Conservation (phyloP, 2,329 filamentous ascomycete genomes). For the Hymenoscyphus occultus region DNA sequence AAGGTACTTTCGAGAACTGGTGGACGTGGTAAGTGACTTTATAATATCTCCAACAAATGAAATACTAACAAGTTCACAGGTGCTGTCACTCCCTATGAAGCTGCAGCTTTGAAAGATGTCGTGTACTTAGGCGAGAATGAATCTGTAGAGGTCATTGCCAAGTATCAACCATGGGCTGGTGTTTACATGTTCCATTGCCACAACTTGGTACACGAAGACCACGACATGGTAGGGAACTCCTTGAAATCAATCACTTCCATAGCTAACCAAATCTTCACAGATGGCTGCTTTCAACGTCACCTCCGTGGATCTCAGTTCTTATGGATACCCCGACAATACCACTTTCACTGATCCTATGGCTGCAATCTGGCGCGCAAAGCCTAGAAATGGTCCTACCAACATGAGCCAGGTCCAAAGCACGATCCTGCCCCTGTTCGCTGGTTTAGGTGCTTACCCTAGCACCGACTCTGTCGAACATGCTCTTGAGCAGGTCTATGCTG, state of each 20-base stretch:
- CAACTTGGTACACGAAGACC: slow-evolving; percentile 36
- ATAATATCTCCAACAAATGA: no score
- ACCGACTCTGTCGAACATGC: slow-evolving; percentile 11
- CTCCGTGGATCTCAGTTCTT: slow-evolving; percentile 16
- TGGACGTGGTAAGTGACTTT: background rate
- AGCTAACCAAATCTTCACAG: background rate
- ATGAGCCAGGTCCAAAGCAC: slow-evolving; percentile 14
- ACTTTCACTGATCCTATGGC: slow-evolving; percentile 30
- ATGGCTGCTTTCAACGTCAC: slow-evolving; percentile 29
- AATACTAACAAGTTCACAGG: background rate
- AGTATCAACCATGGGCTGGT: slow-evolving; percentile 52
- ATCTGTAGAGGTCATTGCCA: slow-evolving; percentile 48
- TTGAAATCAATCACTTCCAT: background rate
- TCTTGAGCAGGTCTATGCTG: slow-evolving; percentile 13
- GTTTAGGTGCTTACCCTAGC: slow-evolving; percentile 26
- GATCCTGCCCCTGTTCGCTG: slow-evolving; percentile 16
- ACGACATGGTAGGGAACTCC: slow-evolving; percentile 28
- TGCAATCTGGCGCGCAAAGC: slow-evolving; percentile 23
- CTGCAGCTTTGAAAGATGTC: slow-evolving; percentile 10
- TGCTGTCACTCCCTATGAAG: slow-evolving; percentile 6
- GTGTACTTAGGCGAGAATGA: slow-evolving; percentile 35
- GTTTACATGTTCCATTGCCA: slow-evolving; percentile 46
- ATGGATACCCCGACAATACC: slow-evolving; percentile 25
- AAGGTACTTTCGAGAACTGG: slow-evolving; percentile 11
- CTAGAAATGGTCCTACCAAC: slow-evolving; percentile 18